A percentile compares a stretch with the other conserved stretches of the same genome.
These are phyloP conservation scores for Saksenaea oblongispora DNA, from an alignment of 371 early-diverging fungal species.

Conservation along the genomic window DNA sequence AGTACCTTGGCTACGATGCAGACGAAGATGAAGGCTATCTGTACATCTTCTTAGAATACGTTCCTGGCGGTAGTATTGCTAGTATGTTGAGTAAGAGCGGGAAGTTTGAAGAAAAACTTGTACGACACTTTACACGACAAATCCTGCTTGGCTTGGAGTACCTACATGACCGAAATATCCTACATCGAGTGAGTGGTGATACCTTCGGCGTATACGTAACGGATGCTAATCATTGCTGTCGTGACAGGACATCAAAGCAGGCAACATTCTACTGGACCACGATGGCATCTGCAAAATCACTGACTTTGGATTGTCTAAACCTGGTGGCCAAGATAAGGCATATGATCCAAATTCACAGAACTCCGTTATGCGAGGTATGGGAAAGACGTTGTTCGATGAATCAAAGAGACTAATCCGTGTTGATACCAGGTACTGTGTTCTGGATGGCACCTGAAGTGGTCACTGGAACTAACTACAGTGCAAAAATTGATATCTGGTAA, in stretches of 20 bases:
- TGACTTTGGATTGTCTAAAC: constrained; percentile 99
- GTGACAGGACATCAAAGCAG: constrained; percentile 88
- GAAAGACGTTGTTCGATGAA: background rate
- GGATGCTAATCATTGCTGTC: background rate
- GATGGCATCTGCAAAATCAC: constrained; percentile 94
- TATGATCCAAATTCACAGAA: constrained; percentile 52
- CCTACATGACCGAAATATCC: constrained; percentile 91
- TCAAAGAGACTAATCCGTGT: background rate
- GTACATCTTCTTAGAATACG: constrained; percentile 97
- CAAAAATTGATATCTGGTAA: constrained; percentile 75
- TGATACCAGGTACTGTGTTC: constrained; percentile 67
- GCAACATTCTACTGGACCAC: constrained; percentile 89
- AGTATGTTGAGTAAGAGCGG: constrained; percentile 82
- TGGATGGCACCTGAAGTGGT: constrained; percentile 98
- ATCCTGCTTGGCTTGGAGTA: constrained; percentile 93
- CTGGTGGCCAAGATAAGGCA: constrained; percentile 54
- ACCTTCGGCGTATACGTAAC: no score
- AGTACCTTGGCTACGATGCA: constrained; percentile 76
- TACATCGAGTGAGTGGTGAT: constrained; percentile 75
- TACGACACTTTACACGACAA: constrained; percentile 85
- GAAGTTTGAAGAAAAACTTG: constrained; percentile 79
- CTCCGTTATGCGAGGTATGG: constrained; percentile 42
- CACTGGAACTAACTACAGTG: constrained; percentile 74
- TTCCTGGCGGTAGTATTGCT: constrained; percentile 95
- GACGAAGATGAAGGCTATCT: constrained; percentile 67